Evolutionary conservation across 768 basidiomycete species (phyloP), one percentile per base, ranked within the genome.

Genomic region (Phlebiopsis flavidoalba): DNA sequence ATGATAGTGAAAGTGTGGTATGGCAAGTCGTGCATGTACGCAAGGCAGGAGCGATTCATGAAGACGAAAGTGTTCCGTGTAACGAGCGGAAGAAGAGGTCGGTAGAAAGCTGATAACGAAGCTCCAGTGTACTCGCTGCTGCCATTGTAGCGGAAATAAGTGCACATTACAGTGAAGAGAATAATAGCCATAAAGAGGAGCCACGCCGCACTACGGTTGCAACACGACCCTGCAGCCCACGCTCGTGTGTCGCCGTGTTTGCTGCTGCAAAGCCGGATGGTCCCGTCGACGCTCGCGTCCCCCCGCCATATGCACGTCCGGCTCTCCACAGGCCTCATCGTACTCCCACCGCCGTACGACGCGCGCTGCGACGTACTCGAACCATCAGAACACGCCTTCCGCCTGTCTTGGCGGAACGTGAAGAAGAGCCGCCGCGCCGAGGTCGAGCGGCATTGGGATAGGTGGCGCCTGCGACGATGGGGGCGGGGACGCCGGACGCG

Each of bases 321-420:
- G 31, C 77, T 76, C 33, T 85, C 84, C 11, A 79, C 59, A 14
- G n/a, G 75, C 74, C 58, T 88, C 89, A 58, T 90, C 87, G 66
- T 83, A 83, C 66, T 86, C 90, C 84, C 84, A 86, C 62, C 80
- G 74, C 63, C 69, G 67, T 37, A 85, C 78, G 8, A 93, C 87
- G 26, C 89, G 76, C 53, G 73, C 67, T 4, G 84, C 88, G 46
- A 93, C 77, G 66, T 91, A 91, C 69, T 83, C 87, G 66, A 93
- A 93, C n/a, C 85, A 0, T 85, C 86, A 0, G 68, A n/a, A 53
- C 0, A 92, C 88, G 8, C 88, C 85, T 37, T 82, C 79, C 0
- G n/a, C 91, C 91, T 4, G 88, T 90, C 72, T 90, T 90, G 2
- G 91, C 90, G 0, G 86, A n/a, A 89, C 6, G 88, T 83, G 67